phyloP scores from a whole-genome alignment of 371 early-diverging fungal species.

The Blakeslea trispora region DNA sequence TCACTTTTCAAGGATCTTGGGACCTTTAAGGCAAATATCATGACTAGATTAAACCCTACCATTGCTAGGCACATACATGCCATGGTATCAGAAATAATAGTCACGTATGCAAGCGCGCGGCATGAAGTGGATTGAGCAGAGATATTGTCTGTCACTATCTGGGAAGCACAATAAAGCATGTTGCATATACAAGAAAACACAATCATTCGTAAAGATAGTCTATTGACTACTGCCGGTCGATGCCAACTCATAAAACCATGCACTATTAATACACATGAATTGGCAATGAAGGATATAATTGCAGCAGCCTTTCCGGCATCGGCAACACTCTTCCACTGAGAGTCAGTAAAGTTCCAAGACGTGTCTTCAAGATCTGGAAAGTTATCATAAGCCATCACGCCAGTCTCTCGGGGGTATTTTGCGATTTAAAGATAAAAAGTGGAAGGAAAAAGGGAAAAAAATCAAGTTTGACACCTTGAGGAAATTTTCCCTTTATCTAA shows the following conservation, averaged over 20 bases:
- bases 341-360: no score
- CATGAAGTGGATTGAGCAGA: slow-evolving; percentile 14
- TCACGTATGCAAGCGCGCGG: slow-evolving; percentile 18
- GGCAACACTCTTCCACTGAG: slow-evolving; percentile 12
- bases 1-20: slow-evolving; percentile 26
- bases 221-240: slow-evolving; percentile 27
- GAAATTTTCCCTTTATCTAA: no score
- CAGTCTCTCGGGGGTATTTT: no score
- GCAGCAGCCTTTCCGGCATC: slow-evolving; percentile 12
- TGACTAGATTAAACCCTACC: slow-evolving; percentile 38
- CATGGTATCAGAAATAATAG: slow-evolving; percentile 33
- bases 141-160: slow-evolving; percentile 15
- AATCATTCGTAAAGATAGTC: slow-evolving; percentile 41
- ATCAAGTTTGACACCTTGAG: no score
- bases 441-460: no score
- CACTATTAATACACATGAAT: slow-evolving; percentile 15
- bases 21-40: slow-evolving; percentile 34
- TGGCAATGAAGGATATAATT: slow-evolving; percentile 18
- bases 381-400: no score
- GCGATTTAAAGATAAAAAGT: no score
- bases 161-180: slow-evolving; percentile 21
- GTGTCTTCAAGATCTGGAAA: no score
- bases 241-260: slow-evolving; percentile 28
- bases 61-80: slow-evolving; percentile 34
- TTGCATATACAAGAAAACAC: slow-evolving; percentile 26